These are phyloP conservation scores for Aegle marmelos DNA, from an alignment of 345 rosid species.

Conservation along the genomic window DNA sequence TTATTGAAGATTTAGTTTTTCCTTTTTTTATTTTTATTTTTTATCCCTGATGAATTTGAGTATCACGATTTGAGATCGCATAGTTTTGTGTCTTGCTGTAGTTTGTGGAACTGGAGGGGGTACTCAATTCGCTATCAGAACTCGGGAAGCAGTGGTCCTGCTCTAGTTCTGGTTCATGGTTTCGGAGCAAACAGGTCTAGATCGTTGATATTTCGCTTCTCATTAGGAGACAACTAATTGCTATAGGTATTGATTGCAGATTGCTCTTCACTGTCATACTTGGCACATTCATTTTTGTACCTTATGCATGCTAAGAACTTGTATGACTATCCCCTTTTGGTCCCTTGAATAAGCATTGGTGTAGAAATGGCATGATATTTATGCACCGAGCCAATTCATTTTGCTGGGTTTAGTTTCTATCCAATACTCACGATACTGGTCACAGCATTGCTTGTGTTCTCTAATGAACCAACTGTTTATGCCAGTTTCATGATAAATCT, in stretches of 20 bases:
- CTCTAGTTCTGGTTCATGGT: conserved; percentile 80
- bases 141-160: conserved; percentile 74
- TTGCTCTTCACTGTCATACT: conserved; percentile 11
- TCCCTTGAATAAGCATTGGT: not conserved
- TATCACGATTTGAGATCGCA: not conserved
- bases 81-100: conserved; percentile 22
- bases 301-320: not conserved
- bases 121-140: conserved; percentile 77
- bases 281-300: not conserved
- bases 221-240: conserved; percentile 46
- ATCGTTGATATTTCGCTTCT: conserved; percentile 52
- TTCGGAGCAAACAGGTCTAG: conserved; percentile 97
- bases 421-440: not conserved
- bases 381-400: not conserved
- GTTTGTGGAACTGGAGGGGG: conserved; percentile 87
- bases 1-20: not conserved
- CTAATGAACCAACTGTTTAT: not conserved
- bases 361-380: not conserved
- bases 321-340: not conserved
- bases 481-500: conserved; percentile 1
- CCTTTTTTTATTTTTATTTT: not conserved
- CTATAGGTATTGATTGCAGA: conserved; percentile 48
- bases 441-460: not conserved
- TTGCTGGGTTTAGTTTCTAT: not conserved
- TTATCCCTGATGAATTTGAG: not conserved